Base-by-base conservation (phyloP, 2,329 filamentous ascomycete species). In the Penicillium sp. region DNA sequence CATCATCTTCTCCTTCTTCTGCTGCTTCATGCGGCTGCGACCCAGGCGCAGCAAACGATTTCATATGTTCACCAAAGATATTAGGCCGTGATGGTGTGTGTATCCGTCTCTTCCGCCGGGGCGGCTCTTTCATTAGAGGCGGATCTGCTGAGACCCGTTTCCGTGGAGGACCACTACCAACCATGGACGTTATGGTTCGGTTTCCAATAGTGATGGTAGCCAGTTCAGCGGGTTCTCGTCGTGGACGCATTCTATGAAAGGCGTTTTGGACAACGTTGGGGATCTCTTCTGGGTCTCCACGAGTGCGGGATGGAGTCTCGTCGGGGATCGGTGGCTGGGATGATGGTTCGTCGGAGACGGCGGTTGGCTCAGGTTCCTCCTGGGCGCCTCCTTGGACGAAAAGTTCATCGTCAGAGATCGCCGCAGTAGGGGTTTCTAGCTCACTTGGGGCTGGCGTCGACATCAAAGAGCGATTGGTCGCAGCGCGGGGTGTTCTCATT, bases 151-250 rank as follows among this genome's bases (percentile, higher is more conserved):
- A 67, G 31, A 69, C 66, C 53, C 70, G 66, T 58, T 72, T 77
- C 26, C 62, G 69, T 26, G 72, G 67, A 4, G 78, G 67, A 48
- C 82, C 78, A 48, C 79, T 82, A 1, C 88, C 87, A 61, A 91
- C 81, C 32, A 85, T 80, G 20, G 85, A 86, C 0, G 84, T 87
- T 5, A 85, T 80, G 0, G 86, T 90, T 44, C 81, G 82, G 59
- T 86, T 80, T 1, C 89, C 89, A 52, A 93, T 84, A 0, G 88
- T 92, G 46, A 93, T 89, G 2, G 88, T 90, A 20, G 89, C 89
- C 50, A 87, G 76, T 64, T 90, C 86, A 29, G 81, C 75, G 1
- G 82, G 81, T 2, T 81, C 76, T 34, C 88, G 81, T 67, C 85
- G 88, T 1, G 82, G 80, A 16, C 85, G 79, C 83, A 87, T 87